phyloP scores from a whole-genome alignment of 345 rosid species.

The Melaleuca alternifolia region DNA sequence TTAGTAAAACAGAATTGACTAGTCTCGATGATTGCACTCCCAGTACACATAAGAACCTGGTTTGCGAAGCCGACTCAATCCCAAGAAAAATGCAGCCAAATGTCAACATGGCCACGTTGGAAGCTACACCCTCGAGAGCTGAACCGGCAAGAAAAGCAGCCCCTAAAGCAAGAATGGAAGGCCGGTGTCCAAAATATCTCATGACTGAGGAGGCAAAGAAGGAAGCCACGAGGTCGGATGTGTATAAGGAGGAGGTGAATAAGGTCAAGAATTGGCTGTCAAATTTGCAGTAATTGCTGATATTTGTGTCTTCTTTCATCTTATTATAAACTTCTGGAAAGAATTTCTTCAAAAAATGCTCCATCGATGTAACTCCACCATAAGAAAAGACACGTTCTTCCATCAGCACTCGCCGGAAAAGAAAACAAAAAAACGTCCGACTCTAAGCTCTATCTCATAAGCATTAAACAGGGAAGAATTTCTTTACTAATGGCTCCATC shows the following conservation, averaged over 20 bases:
- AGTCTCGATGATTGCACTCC: neutral
- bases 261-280: conserved; percentile 21
- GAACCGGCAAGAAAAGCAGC: conserved; percentile 3
- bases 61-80: neutral
- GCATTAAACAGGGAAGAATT: conserved; percentile 4
- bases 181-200: neutral
- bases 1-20: neutral
- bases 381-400: neutral
- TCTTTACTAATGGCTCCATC: neutral
- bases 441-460: neutral
- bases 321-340: neutral
- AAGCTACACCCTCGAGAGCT: conserved; percentile 2
- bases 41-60: neutral
- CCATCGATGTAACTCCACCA: conserved; percentile 10
- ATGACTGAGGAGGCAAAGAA: conserved; percentile 4
- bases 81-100: conserved; percentile 3
- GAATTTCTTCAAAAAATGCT: conserved; percentile 4
- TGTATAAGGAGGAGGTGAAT: conserved; percentile 22
- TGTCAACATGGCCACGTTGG: conserved; percentile 4
- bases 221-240: conserved; percentile 20
- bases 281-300: conserved; percentile 31
- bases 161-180: neutral
- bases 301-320: neutral
- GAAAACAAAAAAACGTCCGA: neutral
- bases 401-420: neutral